These are phyloP conservation scores for Cyberlindnera nakhonratchasimensis DNA, from an alignment of 805 yeast species.

Conservation along the genomic window DNA sequence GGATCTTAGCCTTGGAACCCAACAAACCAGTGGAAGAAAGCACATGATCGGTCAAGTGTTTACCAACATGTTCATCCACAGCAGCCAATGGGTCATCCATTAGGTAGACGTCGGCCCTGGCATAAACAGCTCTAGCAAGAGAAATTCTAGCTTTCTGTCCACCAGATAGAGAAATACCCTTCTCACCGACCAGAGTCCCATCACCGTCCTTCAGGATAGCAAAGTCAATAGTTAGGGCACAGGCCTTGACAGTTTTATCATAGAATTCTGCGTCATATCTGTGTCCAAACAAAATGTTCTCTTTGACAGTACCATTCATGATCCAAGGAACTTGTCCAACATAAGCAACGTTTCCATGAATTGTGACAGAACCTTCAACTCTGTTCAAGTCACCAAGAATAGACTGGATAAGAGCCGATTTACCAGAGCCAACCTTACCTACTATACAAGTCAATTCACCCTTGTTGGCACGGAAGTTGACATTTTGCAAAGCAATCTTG, in stretches of 20 bases:
- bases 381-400: slow-evolving; percentile 80
- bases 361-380: slow-evolving; percentile 64
- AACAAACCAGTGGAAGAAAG: slow-evolving; percentile 79
- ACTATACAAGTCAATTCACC: slow-evolving; percentile 83
- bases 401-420: slow-evolving; percentile 76
- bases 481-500: slow-evolving; percentile 62
- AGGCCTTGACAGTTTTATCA: slow-evolving; percentile 75
- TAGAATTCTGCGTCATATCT: slow-evolving; percentile 79
- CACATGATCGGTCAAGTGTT: slow-evolving; percentile 77
- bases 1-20: slow-evolving; percentile 65
- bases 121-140: slow-evolving; percentile 92
- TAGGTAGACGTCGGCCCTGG: slow-evolving; percentile 87
- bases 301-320: slow-evolving; percentile 89
- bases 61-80: slow-evolving; percentile 96
- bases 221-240: slow-evolving; percentile 81
- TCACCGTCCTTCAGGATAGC: slow-evolving; percentile 85
- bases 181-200: slow-evolving; percentile 90
- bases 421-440: slow-evolving; percentile 90
- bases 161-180: slow-evolving; percentile 93
- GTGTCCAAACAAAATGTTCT: slow-evolving; percentile 88
- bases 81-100: slow-evolving; percentile 94
- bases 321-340: slow-evolving; percentile 97
- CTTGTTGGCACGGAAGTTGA: slow-evolving; percentile 61
- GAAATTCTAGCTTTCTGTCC: slow-evolving; percentile 97
- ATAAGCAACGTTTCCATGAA: slow-evolving; percentile 80